phyloP scores from a whole-genome alignment of 495 filamentous ascomycete genomes.

The Aspergillus leporis region DNA sequence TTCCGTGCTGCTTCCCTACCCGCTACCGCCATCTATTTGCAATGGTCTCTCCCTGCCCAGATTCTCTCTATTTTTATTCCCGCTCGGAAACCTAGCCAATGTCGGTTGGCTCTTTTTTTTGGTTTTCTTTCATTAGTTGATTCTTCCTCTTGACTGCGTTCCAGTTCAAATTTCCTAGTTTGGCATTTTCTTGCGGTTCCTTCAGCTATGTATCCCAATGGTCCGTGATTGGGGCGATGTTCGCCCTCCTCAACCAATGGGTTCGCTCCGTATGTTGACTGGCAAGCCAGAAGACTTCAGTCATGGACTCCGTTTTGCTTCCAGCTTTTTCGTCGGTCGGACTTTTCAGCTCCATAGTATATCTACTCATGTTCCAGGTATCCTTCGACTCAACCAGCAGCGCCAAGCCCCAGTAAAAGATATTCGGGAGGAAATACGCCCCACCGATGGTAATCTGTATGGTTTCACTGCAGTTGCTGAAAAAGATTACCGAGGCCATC shows the following conservation, averaged over 20 bases:
- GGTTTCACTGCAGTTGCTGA: slow-evolving; percentile 62
- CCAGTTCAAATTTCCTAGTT: too few species aligned
- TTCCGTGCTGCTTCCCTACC: too few species aligned
- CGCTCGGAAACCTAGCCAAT: too few species aligned
- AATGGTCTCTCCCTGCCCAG: too few species aligned
- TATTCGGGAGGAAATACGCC: slow-evolving; percentile 60
- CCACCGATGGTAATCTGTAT: slow-evolving; percentile 59
- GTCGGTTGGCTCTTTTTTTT: too few species aligned
- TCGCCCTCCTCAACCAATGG: slow-evolving; percentile 48
- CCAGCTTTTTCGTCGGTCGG: slow-evolving; percentile 8
- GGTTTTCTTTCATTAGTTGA: too few species aligned
- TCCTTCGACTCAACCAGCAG: slow-evolving; percentile 12
- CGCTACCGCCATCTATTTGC: too few species aligned
- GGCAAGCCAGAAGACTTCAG: slow-evolving; percentile 57
- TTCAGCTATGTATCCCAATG: slow-evolving; percentile 58
- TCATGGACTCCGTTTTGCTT: slow-evolving; percentile 39
- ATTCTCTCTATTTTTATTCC: too few species aligned
- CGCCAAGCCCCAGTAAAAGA: slow-evolving; percentile 53
- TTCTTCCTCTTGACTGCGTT: too few species aligned
- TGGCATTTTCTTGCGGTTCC: slow-evolving; percentile 34
- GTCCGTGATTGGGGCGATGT: slow-evolving; percentile 48
- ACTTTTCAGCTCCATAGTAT: slow-evolving; percentile 3
- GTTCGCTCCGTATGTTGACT: slow-evolving; percentile 51
- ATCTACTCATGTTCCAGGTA: slow-evolving; percentile 29
- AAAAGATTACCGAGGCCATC: slow-evolving; percentile 60